Evolutionary conservation across 2,329 filamentous ascomycete species (phyloP).

Genomic region (Pyrenophora tritici-repentis): DNA sequence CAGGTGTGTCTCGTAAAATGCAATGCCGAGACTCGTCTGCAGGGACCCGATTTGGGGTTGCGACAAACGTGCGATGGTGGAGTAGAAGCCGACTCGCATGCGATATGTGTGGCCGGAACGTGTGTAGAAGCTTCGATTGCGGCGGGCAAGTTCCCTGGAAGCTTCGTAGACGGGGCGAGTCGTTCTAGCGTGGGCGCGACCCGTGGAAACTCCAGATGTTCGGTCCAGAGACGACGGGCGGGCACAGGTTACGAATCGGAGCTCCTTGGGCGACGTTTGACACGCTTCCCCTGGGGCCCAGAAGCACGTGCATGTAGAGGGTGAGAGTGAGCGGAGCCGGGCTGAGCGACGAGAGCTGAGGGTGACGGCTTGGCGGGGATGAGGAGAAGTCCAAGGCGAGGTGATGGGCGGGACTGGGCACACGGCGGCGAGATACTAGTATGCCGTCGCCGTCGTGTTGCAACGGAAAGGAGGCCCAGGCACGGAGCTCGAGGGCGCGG

Average conservation of each 20-base stretch:
- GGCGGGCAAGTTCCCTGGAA: conserved; percentile 5
- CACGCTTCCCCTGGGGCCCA: background rate
- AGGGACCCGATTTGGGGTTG: conserved; percentile 14
- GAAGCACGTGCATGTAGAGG: background rate
- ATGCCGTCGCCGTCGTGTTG: conserved; percentile 1
- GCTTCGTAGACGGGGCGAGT: conserved; percentile 4
- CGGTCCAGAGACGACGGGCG: conserved; percentile 18
- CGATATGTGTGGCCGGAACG: conserved; percentile 19
- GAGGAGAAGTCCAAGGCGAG: background rate
- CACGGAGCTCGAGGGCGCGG: conserved; percentile 9
- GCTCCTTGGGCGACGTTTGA: conserved; percentile 3
- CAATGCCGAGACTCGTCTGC: conserved; percentile 5
- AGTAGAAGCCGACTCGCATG: conserved; percentile 20
- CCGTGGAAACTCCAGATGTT: conserved; percentile 3
- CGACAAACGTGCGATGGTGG: conserved; percentile 10
- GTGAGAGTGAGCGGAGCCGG: background rate
- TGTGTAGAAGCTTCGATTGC: conserved; percentile 8
- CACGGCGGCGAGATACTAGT: conserved; percentile 1
- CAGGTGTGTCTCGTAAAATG: conserved; percentile 11
- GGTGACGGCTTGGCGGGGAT: conserved; percentile 9
- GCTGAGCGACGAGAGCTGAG: background rate
- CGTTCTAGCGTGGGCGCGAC: conserved; percentile 21
- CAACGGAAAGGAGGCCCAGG: conserved; percentile 6
- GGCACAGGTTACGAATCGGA: conserved; percentile 7
- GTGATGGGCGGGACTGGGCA: conserved; percentile 1